Evolutionary conservation across 2,329 filamentous ascomycete species (phyloP), one percentile per base, ranked within the genome.

Genomic region (Pseudocercospora musae): DNA sequence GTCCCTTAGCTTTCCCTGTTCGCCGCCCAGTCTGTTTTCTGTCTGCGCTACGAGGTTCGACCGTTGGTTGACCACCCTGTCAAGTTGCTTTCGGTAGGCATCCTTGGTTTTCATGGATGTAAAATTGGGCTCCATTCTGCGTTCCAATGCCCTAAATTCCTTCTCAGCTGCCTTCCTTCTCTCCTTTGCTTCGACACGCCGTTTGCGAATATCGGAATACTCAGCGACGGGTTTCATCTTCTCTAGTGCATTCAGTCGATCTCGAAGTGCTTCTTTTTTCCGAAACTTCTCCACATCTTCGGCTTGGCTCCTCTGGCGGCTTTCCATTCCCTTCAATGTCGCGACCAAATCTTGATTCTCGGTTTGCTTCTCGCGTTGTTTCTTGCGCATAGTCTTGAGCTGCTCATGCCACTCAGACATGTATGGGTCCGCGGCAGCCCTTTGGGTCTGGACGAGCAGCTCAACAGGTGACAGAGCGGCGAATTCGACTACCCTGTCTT

Each of bases 401-500:
- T 87, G 76, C 2, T 87, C 82, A 73, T 98, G 93, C 86, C 87
- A 91, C 21, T 86, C 78, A 4, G 91, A 82, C 86, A 98, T 93
- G 64, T 96, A 81, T 50, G 88, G 83, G 0, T 91, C 88, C 0
- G 93, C 95, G 6, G 92, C 93, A 33, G 95, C 95, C 72, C 92
- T 87, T 65, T 96, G 87, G 0, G 95, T 99, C 70, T 95, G 91
- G 62, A 87, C 84, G 0, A 99, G 82, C 20, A 97, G 84, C 49
- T 96, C 89, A 11, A 96, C 81, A 0, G 94, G 89, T 8, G 87
- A 90, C 68, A 96, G 85, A 4, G 85, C 89, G 4, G 95, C 92
- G 74, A 99, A 99, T 73, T 97, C 93, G 23, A 92, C 91, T 1
- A 99, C 95, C 69, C 93, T 90, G 74, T 99, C 95, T 76, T 99